A percentile compares a stretch with the other conserved stretches of the same genome.
These are phyloP conservation scores for Leonotis leonurus DNA, from an alignment of 257 asterid genomes.

Conservation along the genomic window DNA sequence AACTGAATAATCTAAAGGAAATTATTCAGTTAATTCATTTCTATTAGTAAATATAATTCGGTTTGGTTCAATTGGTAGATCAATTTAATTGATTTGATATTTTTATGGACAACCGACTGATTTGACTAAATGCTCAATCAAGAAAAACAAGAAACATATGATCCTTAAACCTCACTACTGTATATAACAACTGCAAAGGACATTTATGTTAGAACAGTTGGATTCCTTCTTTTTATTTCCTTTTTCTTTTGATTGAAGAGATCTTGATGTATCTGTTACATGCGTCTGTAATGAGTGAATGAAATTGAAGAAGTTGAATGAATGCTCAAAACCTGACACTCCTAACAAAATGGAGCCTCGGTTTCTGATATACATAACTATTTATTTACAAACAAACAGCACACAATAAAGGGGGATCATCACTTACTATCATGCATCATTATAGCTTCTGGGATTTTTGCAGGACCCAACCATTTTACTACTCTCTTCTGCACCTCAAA, in stretches of 20 bases:
- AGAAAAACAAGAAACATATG: no score
- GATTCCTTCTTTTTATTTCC: not conserved
- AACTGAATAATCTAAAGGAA: no score
- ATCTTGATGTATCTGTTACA: slow-evolving; percentile 31
- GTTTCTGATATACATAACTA: slow-evolving; percentile 35
- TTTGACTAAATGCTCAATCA: no score
- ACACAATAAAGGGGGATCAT: slow-evolving; percentile 7
- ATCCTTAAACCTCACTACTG: no score
- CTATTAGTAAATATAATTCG: no score
- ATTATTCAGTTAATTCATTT: no score
- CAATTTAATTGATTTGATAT: no score
- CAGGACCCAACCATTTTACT: slow-evolving; percentile 6
- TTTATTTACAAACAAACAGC: slow-evolving; percentile 66
- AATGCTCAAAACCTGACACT: slow-evolving; percentile 45
- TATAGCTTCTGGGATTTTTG: slow-evolving; percentile 10
- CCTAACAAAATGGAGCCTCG: slow-evolving; percentile 57
- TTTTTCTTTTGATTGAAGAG: not conserved
- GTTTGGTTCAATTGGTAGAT: no score
- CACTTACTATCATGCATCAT: slow-evolving; percentile 8
- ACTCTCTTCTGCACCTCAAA: not conserved
- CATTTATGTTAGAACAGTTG: slow-evolving; percentile 14
- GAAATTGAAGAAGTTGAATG: slow-evolving; percentile 25
- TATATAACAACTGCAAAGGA: slow-evolving; percentile 4
- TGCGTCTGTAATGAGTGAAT: slow-evolving; percentile 14
- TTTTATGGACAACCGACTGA: no score